phyloP scores from a whole-genome alignment of 768 basidiomycete species.

The Mycena belliarum region DNA sequence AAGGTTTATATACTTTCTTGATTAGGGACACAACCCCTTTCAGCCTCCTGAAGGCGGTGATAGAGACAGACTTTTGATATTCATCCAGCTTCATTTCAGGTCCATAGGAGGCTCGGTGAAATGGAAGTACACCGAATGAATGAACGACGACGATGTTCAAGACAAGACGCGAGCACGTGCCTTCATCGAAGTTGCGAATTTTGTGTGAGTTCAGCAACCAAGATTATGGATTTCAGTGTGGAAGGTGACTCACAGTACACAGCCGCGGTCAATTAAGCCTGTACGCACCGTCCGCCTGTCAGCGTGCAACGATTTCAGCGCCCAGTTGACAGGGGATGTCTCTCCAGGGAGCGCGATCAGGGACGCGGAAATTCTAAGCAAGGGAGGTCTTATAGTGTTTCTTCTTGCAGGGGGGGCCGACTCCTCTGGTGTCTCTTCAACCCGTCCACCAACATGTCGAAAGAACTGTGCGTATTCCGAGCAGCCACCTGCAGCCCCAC shows the following conservation, averaged over 20 bases:
- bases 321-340: conserved; percentile 8
- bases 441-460: conserved; percentile 19
- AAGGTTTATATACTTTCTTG: background rate
- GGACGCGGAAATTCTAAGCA: background rate
- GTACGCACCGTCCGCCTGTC: background rate
- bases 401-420: too few relatives aligned
- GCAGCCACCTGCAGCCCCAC: background rate
- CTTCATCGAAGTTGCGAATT: too few relatives aligned
- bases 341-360: background rate
- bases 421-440: background rate
- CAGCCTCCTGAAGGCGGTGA: background rate
- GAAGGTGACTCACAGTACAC: too few relatives aligned
- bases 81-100: background rate
- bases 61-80: background rate
- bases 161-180: background rate
- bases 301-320: background rate
- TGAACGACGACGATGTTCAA: background rate
- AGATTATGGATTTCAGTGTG: too few relatives aligned
- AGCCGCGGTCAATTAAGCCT: background rate
- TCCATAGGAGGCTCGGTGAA: background rate
- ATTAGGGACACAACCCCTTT: background rate
- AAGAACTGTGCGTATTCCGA: conserved; percentile 14
- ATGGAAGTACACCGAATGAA: too few relatives aligned
- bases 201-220: too few relatives aligned
- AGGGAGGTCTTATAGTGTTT: too few relatives aligned